A percentile compares a stretch with the other conserved stretches of the same genome.
Evolutionary conservation across 2,329 filamentous ascomycete species (phyloP).

Genomic region (Arthrinium phaeospermum): DNA sequence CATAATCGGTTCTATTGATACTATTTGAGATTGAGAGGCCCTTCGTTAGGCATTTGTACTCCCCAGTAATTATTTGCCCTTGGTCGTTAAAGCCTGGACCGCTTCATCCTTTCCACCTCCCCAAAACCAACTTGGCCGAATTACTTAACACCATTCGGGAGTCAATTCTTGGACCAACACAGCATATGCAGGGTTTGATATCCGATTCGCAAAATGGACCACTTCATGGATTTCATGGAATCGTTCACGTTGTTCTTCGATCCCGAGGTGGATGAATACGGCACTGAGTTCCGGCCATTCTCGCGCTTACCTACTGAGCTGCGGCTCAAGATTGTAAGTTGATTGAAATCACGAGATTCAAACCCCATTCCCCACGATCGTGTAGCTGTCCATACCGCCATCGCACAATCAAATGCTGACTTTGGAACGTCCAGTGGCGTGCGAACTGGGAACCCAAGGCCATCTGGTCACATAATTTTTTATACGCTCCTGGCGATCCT

Average conservation of each 20-base stretch:
- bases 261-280: not conserved
- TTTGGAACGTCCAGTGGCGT: not conserved
- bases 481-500: too few species aligned
- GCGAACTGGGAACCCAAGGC: not conserved
- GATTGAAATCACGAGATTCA: not conserved
- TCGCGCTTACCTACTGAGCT: not conserved
- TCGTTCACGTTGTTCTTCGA: not conserved
- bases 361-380: not conserved
- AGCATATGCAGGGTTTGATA: not conserved
- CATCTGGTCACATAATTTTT: not conserved
- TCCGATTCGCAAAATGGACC: not conserved
- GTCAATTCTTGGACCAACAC: not conserved
- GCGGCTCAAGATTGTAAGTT: constrained; percentile 1
- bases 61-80: not conserved
- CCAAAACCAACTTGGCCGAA: not conserved
- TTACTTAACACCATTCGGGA: not conserved
- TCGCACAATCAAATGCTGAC: not conserved
- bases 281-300: not conserved
- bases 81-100: not conserved
- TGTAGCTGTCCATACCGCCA: not conserved
- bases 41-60: too few species aligned
- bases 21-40: too few species aligned
- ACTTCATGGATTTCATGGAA: not conserved
- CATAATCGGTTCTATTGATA: too few species aligned
- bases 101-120: not conserved